Evolutionary conservation across 805 yeast genomes (phyloP).

Genomic region (Starmerella floricola): DNA sequence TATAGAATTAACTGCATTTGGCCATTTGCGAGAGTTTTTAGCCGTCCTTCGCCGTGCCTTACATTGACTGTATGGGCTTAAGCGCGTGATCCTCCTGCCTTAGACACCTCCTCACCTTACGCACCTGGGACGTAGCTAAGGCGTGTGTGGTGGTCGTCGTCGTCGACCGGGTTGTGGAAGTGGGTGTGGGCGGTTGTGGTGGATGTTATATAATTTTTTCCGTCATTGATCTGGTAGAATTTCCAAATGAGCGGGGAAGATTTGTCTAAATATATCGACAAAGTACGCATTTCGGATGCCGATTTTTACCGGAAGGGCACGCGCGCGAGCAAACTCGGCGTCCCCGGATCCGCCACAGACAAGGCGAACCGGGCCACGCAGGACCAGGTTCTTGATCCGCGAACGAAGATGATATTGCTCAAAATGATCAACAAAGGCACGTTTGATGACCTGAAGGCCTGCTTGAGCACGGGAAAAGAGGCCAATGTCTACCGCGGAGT

Average conservation of each 20-base stretch:
- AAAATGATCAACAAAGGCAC: slow-evolving; percentile 75
- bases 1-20: too few relatives aligned
- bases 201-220: slow-evolving; percentile 4
- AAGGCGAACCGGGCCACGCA: slow-evolving; percentile 92
- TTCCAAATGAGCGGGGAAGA: too few relatives aligned
- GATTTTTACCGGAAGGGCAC: slow-evolving; percentile 24
- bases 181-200: not conserved
- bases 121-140: too few relatives aligned
- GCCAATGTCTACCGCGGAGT: slow-evolving; percentile 92
- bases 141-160: too few relatives aligned
- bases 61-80: too few relatives aligned
- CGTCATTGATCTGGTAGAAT: not conserved
- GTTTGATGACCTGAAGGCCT: slow-evolving; percentile 78
- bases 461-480: slow-evolving; percentile 93
- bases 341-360: slow-evolving; percentile 35
- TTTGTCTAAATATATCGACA: slow-evolving; percentile 16
- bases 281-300: slow-evolving; percentile 18
- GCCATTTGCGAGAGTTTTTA: too few relatives aligned
- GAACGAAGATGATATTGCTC: slow-evolving; percentile 73
- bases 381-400: slow-evolving; percentile 90
- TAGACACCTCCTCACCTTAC: not conserved
- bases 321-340: slow-evolving; percentile 20
- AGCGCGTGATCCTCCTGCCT: too few relatives aligned
- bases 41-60: too few relatives aligned
- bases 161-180: too few relatives aligned